Evolutionary conservation across 2,329 filamentous ascomycete species (phyloP).

Genomic region (Phoma sp.): DNA sequence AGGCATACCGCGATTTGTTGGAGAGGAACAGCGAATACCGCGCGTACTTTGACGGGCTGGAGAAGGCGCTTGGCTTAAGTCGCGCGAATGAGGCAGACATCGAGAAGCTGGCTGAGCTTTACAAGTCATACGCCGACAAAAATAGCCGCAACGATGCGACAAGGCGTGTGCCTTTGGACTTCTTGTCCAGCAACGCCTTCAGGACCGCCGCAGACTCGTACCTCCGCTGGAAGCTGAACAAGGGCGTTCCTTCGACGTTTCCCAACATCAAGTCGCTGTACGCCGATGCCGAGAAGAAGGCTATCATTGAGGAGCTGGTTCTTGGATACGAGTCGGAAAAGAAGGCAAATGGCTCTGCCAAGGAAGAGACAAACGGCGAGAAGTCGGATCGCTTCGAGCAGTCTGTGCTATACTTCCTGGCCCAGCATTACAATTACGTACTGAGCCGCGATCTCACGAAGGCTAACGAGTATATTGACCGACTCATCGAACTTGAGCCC

Average conservation of each 20-base stretch:
- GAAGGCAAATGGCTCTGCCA: constrained; percentile 58
- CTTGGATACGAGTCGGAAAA: constrained; percentile 76
- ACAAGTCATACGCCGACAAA: constrained; percentile 81
- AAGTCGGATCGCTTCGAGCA: constrained; percentile 70
- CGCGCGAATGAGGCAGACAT: constrained; percentile 67
- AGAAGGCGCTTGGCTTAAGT: constrained; percentile 71
- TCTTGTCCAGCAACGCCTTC: constrained; percentile 82
- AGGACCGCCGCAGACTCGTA: constrained; percentile 79
- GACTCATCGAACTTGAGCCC: constrained; percentile 79
- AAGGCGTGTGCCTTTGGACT: constrained; percentile 85
- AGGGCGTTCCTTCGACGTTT: constrained; percentile 94
- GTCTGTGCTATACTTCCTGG: constrained; percentile 89
- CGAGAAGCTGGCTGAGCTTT: constrained; percentile 78
- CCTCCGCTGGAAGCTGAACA: constrained; percentile 82
- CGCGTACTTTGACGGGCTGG: constrained; percentile 81
- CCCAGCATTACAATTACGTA: constrained; percentile 95
- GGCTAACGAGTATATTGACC: constrained; percentile 82
- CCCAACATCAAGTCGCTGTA: constrained; percentile 96
- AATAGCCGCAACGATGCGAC: constrained; percentile 85
- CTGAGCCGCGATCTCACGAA: constrained; percentile 83
- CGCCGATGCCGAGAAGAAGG: constrained; percentile 76
- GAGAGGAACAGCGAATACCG: constrained; percentile 89
- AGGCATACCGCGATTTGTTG: constrained; percentile 80
- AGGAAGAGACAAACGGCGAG: constrained; percentile 60
- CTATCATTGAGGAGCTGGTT: constrained; percentile 76